A percentile compares a stretch with the other conserved stretches of the same genome.
Conservation (phyloP, 75 land plant genomes). For the Cryptomeria japonica region DNA sequence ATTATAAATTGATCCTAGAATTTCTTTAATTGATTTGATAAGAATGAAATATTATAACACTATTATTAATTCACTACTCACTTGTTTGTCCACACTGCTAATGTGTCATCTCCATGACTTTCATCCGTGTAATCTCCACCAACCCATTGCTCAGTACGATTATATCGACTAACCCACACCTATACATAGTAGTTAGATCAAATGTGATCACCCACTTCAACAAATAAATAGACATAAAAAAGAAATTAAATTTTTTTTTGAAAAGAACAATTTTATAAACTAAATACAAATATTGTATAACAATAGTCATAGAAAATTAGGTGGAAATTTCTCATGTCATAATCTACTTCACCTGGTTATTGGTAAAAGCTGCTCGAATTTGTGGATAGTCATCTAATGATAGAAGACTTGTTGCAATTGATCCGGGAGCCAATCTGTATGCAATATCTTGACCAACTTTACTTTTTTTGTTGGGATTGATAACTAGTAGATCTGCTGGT, state of each 20-base stretch:
- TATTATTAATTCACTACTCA: neutral
- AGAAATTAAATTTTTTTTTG: too few species aligned
- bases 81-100: slow-evolving; percentile 51
- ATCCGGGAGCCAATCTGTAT: slow-evolving; percentile 37
- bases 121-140: slow-evolving; percentile 50
- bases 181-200: slow-evolving; percentile 10
- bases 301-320: too few species aligned
- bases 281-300: too few species aligned
- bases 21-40: neutral
- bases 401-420: slow-evolving; percentile 22
- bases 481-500: slow-evolving; percentile 32
- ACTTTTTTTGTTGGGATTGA: slow-evolving; percentile 56
- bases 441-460: slow-evolving; percentile 54
- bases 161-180: slow-evolving; percentile 58
- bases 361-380: slow-evolving; percentile 47
- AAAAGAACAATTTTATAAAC: too few species aligned
- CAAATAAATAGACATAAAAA: too few species aligned
- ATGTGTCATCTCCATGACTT: slow-evolving; percentile 68
- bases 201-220: too few species aligned
- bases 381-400: slow-evolving; percentile 40
- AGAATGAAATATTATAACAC: neutral
- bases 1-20: too few species aligned
- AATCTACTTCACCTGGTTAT: slow-evolving; percentile 13
- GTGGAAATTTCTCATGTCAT: neutral
- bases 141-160: slow-evolving; percentile 58